phyloP scores from a whole-genome alignment of 2,329 filamentous ascomycete species.

The Diplocarpon rosae region DNA sequence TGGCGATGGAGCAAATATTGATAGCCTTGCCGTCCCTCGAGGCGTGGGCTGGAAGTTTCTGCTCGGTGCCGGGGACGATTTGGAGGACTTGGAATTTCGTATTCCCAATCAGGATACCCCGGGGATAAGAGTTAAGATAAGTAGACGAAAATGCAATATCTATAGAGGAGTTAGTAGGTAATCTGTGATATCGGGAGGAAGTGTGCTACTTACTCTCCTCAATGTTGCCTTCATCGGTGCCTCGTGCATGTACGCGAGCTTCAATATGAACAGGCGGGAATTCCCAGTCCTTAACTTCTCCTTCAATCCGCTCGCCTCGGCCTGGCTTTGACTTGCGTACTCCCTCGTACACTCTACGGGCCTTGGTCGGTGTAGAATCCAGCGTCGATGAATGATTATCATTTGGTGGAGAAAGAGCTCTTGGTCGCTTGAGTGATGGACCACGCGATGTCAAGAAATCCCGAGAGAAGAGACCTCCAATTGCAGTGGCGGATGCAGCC shows the following conservation, averaged over 20 bases:
- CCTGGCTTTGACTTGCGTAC: not conserved
- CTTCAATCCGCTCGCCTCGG: not conserved
- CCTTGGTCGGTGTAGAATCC: not conserved
- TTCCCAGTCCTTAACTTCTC: conserved; percentile 14
- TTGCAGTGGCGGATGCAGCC: not conserved
- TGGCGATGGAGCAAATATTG: conserved; percentile 14
- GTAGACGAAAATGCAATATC: conserved; percentile 18
- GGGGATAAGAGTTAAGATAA: conserved; percentile 8
- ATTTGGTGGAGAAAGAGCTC: not conserved
- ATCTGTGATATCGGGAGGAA: not conserved
- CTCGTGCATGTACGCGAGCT: conserved; percentile 1
- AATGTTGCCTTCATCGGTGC: conserved; percentile 7
- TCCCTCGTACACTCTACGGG: not conserved
- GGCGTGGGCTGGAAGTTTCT: not conserved
- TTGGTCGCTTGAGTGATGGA: not conserved
- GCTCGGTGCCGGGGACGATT: conserved; percentile 2
- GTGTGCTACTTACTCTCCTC: conserved; percentile 16
- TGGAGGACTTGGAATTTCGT: conserved; percentile 10
- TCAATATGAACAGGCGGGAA: conserved; percentile 11
- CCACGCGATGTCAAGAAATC: not conserved
- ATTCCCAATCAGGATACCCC: conserved; percentile 9
- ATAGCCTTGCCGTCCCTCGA: not conserved
- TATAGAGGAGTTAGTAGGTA: not conserved
- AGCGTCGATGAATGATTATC: not conserved
- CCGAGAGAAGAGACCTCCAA: not conserved